These are phyloP conservation scores for Aspergillus fructus DNA, from an alignment of 2,329 filamentous ascomycete species.

Conservation along the genomic window DNA sequence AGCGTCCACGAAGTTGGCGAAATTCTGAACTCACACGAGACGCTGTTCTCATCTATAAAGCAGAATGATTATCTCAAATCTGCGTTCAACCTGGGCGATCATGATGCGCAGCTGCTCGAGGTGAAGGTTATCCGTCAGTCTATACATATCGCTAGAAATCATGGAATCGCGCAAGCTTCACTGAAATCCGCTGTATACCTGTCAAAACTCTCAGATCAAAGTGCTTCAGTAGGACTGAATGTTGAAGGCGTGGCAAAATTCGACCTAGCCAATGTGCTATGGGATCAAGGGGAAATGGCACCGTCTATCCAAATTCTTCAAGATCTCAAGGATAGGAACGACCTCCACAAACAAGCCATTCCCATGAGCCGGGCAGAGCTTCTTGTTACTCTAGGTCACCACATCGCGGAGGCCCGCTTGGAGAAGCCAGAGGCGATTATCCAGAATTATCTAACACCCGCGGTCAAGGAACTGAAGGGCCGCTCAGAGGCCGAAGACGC, in stretches of 20 bases:
- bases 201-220: constrained; percentile 71
- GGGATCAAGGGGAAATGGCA: constrained; percentile 89
- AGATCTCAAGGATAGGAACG: constrained; percentile 62
- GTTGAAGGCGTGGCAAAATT: constrained; percentile 75
- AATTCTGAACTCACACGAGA: constrained; percentile 79
- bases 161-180: constrained; percentile 81
- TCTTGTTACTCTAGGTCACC: constrained; percentile 82
- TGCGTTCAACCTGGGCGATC: constrained; percentile 60
- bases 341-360: constrained; percentile 68
- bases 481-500: constrained; percentile 69
- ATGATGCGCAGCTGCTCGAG: constrained; percentile 69
- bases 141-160: constrained; percentile 72
- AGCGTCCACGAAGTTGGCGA: constrained; percentile 67
- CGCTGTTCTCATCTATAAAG: constrained; percentile 75
- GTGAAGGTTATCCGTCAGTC: constrained; percentile 74
- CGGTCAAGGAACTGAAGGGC: constrained; percentile 75
- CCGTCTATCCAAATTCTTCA: constrained; percentile 88
- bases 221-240: constrained; percentile 68
- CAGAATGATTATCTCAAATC: constrained; percentile 65
- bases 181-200: constrained; percentile 81
- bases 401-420: constrained; percentile 83
- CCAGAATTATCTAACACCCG: constrained; percentile 78
- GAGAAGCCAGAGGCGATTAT: constrained; percentile 92
- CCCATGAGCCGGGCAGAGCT: constrained; percentile 73
- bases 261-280: constrained; percentile 85